Evolutionary conservation across 305 asterid genomes (phyloP).

Genomic region (Solanum hybrid): DNA sequence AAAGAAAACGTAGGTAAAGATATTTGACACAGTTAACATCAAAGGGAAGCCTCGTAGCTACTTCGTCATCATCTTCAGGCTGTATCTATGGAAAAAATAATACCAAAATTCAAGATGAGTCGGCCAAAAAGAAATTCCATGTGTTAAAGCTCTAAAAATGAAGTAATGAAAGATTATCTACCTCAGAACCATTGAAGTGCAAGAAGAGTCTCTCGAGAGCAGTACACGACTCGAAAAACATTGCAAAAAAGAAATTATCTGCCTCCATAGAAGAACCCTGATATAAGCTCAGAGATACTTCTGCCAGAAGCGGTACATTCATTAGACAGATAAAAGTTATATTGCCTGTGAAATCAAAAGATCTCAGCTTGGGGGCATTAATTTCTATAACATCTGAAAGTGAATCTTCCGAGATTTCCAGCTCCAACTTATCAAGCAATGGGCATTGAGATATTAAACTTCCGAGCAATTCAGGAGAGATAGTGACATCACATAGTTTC

Average conservation of each 20-base stretch:
- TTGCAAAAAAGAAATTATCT: not conserved
- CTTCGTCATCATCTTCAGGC: not conserved
- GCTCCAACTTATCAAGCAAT: not conserved
- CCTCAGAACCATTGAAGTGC: not conserved
- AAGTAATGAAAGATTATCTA: not conserved
- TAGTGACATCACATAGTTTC: not conserved
- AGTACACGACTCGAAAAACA: not conserved
- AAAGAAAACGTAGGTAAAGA: not conserved
- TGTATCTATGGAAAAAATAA: not conserved
- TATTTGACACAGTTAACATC: not conserved
- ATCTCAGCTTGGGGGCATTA: not conserved
- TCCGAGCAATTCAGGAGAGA: not conserved
- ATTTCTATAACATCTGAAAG: not conserved
- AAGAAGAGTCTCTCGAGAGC: not conserved
- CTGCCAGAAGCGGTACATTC: not conserved
- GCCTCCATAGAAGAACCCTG: not conserved
- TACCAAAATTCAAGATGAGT: not conserved
- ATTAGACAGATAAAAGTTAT: not conserved
- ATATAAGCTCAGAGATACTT: not conserved
- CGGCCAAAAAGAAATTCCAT: not conserved
- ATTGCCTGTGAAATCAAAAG: not conserved
- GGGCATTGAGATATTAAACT: not conserved
- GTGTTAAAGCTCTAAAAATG: not conserved
- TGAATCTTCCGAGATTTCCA: not conserved
- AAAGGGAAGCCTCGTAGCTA: not conserved